A percentile compares a stretch with the other conserved stretches of the same genome.
Evolutionary conservation across 164 flowering plant species (phyloP).

Genomic region (Magnolia sinica): DNA sequence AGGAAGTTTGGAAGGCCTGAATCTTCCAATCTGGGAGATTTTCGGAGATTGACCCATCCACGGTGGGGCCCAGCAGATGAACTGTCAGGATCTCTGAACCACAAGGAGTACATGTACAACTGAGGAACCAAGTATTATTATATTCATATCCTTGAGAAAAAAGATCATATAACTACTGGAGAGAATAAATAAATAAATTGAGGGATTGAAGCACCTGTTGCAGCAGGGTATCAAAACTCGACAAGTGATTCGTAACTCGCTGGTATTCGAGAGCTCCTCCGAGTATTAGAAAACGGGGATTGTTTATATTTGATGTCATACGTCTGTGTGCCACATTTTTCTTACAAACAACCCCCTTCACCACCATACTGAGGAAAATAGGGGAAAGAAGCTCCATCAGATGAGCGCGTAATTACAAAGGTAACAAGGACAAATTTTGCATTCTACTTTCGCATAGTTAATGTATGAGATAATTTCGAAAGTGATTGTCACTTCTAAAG

Average conservation of each 20-base stretch:
- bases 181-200: background rate
- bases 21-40: too few relatives aligned
- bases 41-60: too few relatives aligned
- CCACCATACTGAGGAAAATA: conserved; percentile 53
- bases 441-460: background rate
- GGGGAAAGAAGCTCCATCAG: conserved; percentile 13
- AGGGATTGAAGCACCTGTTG: conserved; percentile 60
- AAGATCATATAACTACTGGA: background rate
- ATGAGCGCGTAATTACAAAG: background rate
- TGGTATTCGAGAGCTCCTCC: conserved; percentile 98
- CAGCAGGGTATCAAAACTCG: conserved; percentile 88
- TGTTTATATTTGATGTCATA: conserved; percentile 75
- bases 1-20: too few relatives aligned
- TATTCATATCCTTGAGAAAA: too few relatives aligned
- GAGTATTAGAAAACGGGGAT: conserved; percentile 76
- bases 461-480: too few relatives aligned
- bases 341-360: conserved; percentile 94
- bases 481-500: too few relatives aligned
- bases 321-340: conserved; percentile 97
- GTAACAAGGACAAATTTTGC: background rate
- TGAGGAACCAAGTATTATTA: too few relatives aligned
- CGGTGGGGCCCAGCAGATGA: too few relatives aligned
- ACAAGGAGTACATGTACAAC: too few relatives aligned
- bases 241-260: conserved; percentile 75
- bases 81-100: too few relatives aligned